phyloP scores from a whole-genome alignment of 1,284 basidiomycete species.

The Blastosporella zonata region DNA sequence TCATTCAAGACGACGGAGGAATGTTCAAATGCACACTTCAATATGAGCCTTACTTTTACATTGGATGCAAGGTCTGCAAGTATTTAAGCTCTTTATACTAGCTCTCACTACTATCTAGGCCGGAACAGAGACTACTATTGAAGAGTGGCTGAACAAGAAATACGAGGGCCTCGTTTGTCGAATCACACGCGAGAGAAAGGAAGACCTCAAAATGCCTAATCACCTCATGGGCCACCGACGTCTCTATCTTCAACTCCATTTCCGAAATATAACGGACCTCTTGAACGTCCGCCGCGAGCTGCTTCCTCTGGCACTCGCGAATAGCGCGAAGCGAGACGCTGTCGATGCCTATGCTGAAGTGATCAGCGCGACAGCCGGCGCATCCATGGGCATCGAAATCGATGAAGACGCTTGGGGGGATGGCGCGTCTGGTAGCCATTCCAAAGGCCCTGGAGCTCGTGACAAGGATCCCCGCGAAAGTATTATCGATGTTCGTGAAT shows the following conservation, averaged over 20 bases:
- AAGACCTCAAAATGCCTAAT: conserved; percentile 94
- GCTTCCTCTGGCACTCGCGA: conserved; percentile 85
- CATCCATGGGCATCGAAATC: conserved; percentile 62
- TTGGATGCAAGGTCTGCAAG: conserved; percentile 82
- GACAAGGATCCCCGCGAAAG: conserved; percentile 85
- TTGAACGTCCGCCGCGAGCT: conserved; percentile 87
- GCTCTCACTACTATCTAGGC: conserved; percentile 40
- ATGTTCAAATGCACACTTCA: conserved; percentile 95
- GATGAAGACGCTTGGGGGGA: conserved; percentile 67
- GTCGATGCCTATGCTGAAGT: conserved; percentile 99
- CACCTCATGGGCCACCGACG: conserved; percentile 92
- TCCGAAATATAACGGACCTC: conserved; percentile 92
- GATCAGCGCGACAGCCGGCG: conserved; percentile 72
- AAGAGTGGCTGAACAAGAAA: conserved; percentile 94
- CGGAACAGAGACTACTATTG: conserved; percentile 87
- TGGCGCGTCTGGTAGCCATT: conserved; percentile 36
- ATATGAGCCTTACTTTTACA: conserved; percentile 94
- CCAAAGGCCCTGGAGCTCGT: conserved; percentile 36
- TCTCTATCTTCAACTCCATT: conserved; percentile 86
- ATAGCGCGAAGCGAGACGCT: conserved; percentile 91
- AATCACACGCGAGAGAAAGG: conserved; percentile 82
- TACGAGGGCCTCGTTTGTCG: conserved; percentile 86
- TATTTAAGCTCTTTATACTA: conserved; percentile 4
- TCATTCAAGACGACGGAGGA: conserved; percentile 94
- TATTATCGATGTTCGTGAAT: conserved; percentile 94